phyloP scores from a whole-genome alignment of 768 basidiomycete genomes.

The Xerocomellus chrysenteron region DNA sequence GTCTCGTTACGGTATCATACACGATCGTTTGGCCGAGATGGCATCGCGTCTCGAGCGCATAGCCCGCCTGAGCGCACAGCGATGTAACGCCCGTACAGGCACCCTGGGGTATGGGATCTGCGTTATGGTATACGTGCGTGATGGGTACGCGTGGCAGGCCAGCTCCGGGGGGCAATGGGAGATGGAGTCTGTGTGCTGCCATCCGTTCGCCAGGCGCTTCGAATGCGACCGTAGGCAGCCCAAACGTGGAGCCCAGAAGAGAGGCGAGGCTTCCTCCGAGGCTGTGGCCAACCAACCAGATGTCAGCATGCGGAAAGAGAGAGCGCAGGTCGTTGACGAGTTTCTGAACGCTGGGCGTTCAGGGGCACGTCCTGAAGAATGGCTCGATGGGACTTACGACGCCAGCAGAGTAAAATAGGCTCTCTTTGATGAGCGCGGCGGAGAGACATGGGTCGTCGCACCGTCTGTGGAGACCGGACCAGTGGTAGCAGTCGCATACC shows the following conservation, averaged over 20 bases:
- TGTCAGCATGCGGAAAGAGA: conserved; percentile 56
- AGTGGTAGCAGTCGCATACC: conserved; percentile 82
- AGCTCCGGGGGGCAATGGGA: conserved; percentile 48
- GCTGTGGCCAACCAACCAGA: conserved; percentile 63
- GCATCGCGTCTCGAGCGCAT: conserved; percentile 60
- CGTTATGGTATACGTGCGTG: conserved; percentile 63
- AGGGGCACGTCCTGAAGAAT: conserved; percentile 2
- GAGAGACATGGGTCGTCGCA: conserved; percentile 85
- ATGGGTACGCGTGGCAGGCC: conserved; percentile 26
- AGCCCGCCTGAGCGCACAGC: conserved; percentile 62
- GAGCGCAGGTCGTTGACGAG: conserved; percentile 57
- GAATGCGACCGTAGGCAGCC: conserved; percentile 61
- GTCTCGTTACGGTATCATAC: conserved; percentile 64
- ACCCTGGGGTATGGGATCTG: conserved; percentile 68
- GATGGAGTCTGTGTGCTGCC: conserved; percentile 58
- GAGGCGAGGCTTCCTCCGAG: conserved; percentile 67
- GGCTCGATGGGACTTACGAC: conserved; percentile 51
- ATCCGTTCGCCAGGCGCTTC: conserved; percentile 66
- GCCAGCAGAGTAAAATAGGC: conserved; percentile 89
- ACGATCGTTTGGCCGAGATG: conserved; percentile 63
- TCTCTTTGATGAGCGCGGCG: conserved; percentile 81
- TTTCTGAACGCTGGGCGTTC: conserved; percentile 34
- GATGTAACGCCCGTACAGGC: conserved; percentile 51
- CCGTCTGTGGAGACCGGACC: conserved; percentile 50
- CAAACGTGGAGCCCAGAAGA: conserved; percentile 63